These are phyloP conservation scores for Lepraria neglecta DNA, from an alignment of 495 filamentous ascomycete genomes.

Conservation along the genomic window DNA sequence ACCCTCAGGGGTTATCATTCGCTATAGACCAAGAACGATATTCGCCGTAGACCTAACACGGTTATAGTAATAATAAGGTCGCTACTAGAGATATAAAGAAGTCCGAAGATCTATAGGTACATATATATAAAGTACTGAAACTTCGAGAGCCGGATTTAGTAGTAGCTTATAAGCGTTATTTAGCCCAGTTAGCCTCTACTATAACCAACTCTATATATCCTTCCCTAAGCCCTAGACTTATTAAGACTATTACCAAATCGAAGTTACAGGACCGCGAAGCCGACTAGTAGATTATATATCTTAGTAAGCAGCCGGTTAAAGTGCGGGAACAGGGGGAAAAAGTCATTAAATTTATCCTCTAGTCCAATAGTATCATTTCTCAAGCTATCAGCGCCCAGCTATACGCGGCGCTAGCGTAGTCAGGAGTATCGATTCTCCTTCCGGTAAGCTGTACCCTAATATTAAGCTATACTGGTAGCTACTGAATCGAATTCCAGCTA, in stretches of 20 bases:
- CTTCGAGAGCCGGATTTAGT: conserved; percentile 23
- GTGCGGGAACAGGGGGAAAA: conserved; percentile 28
- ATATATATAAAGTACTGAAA: conserved; percentile 24
- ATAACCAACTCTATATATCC: neutral
- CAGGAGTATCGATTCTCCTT: conserved; percentile 31
- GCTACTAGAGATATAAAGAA: conserved; percentile 5
- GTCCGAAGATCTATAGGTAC: conserved; percentile 23
- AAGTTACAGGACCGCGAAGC: conserved; percentile 7
- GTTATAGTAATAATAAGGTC: conserved; percentile 2
- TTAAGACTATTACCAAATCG: conserved; percentile 20
- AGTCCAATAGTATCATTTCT: conserved; percentile 30
- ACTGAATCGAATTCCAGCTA: conserved; percentile 6
- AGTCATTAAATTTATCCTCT: conserved; percentile 32
- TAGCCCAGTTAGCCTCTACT: conserved; percentile 13
- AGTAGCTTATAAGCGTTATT: conserved; percentile 20
- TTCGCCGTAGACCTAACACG: neutral
- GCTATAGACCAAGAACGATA: neutral
- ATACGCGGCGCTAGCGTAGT: conserved; percentile 34
- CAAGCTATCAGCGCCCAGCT: conserved; percentile 30
- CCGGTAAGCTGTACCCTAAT: conserved; percentile 23
- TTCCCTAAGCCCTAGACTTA: conserved; percentile 8
- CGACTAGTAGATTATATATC: conserved; percentile 4
- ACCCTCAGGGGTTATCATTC: neutral
- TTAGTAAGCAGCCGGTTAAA: conserved; percentile 27
- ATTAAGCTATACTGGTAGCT: conserved; percentile 1